Evolutionary conservation across 129 eudicot genomes (phyloP).

Genomic region (Helichrysum umbraculigerum): DNA sequence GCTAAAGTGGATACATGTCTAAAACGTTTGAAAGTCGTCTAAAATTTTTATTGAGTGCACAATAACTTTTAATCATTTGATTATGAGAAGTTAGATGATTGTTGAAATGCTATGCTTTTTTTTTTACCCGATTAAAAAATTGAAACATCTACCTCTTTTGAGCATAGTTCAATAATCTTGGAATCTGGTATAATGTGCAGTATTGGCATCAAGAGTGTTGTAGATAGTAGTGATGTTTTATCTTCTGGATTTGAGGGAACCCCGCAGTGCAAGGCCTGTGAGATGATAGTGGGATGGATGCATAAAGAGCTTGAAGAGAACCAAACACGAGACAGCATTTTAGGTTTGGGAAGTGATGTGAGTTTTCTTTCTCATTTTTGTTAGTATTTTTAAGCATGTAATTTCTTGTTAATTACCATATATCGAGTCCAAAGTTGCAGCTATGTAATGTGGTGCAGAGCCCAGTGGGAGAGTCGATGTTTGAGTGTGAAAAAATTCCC

Average conservation of each 20-base stretch:
- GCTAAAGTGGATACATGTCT: no score
- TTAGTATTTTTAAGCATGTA: background rate
- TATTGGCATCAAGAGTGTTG: slow-evolving; percentile 63
- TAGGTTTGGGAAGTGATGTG: background rate
- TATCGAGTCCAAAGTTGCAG: background rate
- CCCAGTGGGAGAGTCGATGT: background rate
- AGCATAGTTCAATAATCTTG: no score
- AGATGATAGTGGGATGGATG: slow-evolving; percentile 62
- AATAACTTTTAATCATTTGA: no score
- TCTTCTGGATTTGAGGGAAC: slow-evolving; percentile 23
- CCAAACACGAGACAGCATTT: background rate
- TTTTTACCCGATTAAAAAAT: no score
- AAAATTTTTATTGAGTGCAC: no score
- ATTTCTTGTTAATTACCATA: background rate
- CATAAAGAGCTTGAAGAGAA: slow-evolving; percentile 34
- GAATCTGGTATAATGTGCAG: slow-evolving; percentile 29
- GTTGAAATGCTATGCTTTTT: no score
- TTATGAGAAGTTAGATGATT: no score
- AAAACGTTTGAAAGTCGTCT: no score
- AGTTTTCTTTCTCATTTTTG: background rate
- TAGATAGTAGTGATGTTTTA: slow-evolving; percentile 13
- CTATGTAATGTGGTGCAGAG: background rate
- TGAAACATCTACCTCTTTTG: no score
- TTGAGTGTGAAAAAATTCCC: background rate
- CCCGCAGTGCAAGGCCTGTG: slow-evolving; percentile 55